These are phyloP conservation scores for Aspergillus sp. DNA, from an alignment of 2,329 filamentous ascomycete species.

Conservation along the genomic window DNA sequence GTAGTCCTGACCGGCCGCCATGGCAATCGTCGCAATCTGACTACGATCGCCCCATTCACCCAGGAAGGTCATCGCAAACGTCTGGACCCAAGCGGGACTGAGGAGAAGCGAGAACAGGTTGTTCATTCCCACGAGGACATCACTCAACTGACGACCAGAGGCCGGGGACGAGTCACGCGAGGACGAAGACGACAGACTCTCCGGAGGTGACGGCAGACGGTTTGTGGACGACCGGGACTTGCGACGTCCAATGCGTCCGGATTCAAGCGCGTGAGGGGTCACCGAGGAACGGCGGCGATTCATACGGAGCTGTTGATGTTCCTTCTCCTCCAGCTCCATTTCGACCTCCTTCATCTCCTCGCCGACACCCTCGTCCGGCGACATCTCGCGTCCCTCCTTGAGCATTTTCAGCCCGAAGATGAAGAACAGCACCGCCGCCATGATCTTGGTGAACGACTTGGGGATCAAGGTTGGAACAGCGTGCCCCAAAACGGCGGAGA, in stretches of 20 bases:
- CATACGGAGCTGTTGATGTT: conserved; percentile 68
- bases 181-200: conserved; percentile 75
- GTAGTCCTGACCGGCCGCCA: conserved; percentile 97
- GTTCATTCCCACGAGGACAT: conserved; percentile 62
- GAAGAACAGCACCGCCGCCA: conserved; percentile 81
- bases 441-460: conserved; percentile 83
- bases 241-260: conserved; percentile 64
- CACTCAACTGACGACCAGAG: conserved; percentile 44
- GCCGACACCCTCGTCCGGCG: conserved; percentile 82
- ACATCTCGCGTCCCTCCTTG: conserved; percentile 84
- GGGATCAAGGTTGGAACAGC: conserved; percentile 86
- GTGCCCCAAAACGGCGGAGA: conserved; percentile 90
- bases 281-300: conserved; percentile 64
- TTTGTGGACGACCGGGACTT: conserved; percentile 68
- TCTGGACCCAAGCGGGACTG: conserved; percentile 97
- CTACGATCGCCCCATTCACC: conserved; percentile 98
- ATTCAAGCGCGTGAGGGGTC: conserved; percentile 75
- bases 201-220: conserved; percentile 74
- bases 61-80: conserved; percentile 97
- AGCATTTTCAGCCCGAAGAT: conserved; percentile 84
- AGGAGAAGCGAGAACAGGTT: conserved; percentile 86
- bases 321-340: conserved; percentile 88
- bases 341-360: conserved; percentile 99
- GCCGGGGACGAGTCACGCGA: conserved; percentile 57
- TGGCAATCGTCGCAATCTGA: conserved; percentile 97